phyloP scores from a whole-genome alignment of 2,329 filamentous ascomycete species.

The Epichloe glyceriae region DNA sequence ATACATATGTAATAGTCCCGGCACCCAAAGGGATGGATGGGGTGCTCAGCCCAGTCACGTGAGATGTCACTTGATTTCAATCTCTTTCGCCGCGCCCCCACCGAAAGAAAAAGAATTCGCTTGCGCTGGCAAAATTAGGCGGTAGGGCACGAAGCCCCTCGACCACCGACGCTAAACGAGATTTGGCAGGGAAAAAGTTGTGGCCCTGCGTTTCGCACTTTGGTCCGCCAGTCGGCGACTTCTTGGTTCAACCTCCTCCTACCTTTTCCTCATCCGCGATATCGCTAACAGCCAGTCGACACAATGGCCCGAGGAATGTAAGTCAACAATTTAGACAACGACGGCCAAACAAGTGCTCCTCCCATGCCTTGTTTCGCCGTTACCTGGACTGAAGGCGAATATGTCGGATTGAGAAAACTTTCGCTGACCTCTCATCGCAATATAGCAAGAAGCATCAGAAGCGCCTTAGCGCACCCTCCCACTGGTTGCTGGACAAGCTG shows the following conservation, averaged over 20 bases:
- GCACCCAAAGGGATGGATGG: not conserved
- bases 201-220: conserved; percentile 17
- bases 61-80: conserved; percentile 4
- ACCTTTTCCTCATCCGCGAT: conserved; percentile 22
- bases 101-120: not conserved
- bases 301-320: conserved; percentile 55
- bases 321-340: conserved; percentile 18
- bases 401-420: not conserved
- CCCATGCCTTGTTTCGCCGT: too few relatives aligned
- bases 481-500: conserved; percentile 99
- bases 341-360: too few relatives aligned
- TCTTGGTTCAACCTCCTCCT: conserved; percentile 12
- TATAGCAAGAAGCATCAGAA: conserved; percentile 98
- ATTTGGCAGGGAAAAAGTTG: conserved; percentile 15
- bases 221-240: conserved; percentile 8
- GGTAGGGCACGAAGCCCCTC: conserved; percentile 25
- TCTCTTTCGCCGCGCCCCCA: not conserved
- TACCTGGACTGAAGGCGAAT: too few relatives aligned
- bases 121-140: not conserved
- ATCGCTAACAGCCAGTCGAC: conserved; percentile 26
- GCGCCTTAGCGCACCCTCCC: conserved; percentile 95
- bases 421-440: conserved; percentile 1
- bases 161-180: conserved; percentile 13
- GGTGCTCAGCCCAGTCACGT: conserved; percentile 1
- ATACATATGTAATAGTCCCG: too few relatives aligned